Base-by-base conservation (phyloP, 2,329 filamentous ascomycete genomes). In the Trichophyton benhamiae region DNA sequence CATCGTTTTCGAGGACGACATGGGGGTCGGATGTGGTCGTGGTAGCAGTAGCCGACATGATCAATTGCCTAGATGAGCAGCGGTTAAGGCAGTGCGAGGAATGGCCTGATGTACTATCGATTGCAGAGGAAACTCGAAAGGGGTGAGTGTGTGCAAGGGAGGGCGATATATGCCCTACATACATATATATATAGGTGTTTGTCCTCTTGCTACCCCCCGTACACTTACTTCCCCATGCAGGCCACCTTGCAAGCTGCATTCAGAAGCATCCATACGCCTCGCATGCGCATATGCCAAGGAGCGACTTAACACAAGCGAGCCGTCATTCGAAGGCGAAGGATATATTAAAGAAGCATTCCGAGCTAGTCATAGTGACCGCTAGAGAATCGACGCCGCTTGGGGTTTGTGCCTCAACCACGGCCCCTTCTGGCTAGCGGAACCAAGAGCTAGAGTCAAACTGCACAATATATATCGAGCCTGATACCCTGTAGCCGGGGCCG, bases 1-100 rank as follows among this genome's bases (percentile, higher is more conserved):
- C 57, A 59, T 71, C 70, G 64, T 72, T 63, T 15, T 61, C 62
- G 3, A 63, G 63, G 25, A 66, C 65, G 13, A 71, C 64, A 9
- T 69, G 63, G 46, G 70, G 63, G 36, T 52, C 42, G 5, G 41
- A 7, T 9, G 67, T 66, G 8, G 62, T 65, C 48, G 63, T 72
- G 52, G 64, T 70, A 57, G 63, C 70, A 7, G 67, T 64, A 58
- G 68, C 20, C 41, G 59, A 42, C 59, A 61, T 57, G n/a, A 15
- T 17, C 11, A 33, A 55, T 55, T n/a, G 27, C 8, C n/a, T 22
- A n/a, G 41, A 17, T 25, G 20, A 52, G 46, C 5, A 27, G 46
- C 3, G 46, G 22, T 48, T 6, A 48, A 25, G 9, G 2, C n/a
- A 20, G 44, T 13, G 49, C 22, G 30, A 13, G 22, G 22, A 55